These are phyloP conservation scores for Syncephalastrum sp. DNA, from an alignment of 371 early-diverging fungal genomes.

Conservation along the genomic window DNA sequence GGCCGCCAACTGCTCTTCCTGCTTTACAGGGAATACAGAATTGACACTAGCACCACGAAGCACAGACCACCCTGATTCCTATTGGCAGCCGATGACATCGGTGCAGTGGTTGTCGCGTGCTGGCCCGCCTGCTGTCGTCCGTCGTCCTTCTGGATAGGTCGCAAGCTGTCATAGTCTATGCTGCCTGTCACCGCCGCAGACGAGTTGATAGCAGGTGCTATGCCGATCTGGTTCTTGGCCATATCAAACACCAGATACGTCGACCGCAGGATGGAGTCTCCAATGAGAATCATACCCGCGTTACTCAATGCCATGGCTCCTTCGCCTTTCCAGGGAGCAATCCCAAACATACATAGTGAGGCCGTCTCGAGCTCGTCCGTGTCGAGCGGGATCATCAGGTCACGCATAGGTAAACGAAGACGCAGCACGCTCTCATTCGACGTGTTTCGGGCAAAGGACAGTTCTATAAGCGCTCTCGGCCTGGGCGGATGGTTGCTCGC, in stretches of 20 bases:
- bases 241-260: conserved; percentile 43
- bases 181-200: too few species aligned
- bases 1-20: too few species aligned
- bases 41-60: too few species aligned
- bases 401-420: conserved; percentile 22
- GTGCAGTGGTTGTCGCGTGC: too few species aligned
- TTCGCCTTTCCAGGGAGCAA: conserved; percentile 24
- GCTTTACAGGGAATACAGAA: too few species aligned
- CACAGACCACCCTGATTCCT: too few species aligned
- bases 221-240: conserved; percentile 25
- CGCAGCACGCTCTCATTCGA: background rate
- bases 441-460: conserved; percentile 1
- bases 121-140: too few species aligned
- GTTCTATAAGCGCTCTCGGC: background rate
- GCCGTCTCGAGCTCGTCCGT: conserved; percentile 5
- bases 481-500: background rate
- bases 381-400: conserved; percentile 29
- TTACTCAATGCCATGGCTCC: background rate
- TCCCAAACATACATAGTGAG: conserved; percentile 32
- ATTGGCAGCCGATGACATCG: too few species aligned
- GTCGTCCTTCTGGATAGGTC: too few species aligned
- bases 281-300: conserved; percentile 26
- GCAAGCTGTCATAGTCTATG: too few species aligned
- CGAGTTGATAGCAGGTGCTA: conserved; percentile 16
- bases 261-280: conserved; percentile 30